These are phyloP conservation scores for Pontederia crassipes DNA, from an alignment of 176 grass and related monocot genomes.

Conservation along the genomic window DNA sequence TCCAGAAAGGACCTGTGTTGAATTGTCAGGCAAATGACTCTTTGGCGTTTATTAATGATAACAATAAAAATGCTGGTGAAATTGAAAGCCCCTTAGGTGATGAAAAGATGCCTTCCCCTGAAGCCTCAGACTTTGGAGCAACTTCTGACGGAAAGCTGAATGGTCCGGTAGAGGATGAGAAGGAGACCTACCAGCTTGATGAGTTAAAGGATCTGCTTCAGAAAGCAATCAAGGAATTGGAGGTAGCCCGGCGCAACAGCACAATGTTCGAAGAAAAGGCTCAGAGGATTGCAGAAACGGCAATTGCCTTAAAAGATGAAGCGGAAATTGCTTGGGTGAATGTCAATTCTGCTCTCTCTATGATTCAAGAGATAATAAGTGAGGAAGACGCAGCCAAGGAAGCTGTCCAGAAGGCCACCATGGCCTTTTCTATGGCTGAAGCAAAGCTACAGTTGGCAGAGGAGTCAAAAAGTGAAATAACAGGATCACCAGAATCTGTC, in stretches of 20 bases:
- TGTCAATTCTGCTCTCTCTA: conserved; percentile 35
- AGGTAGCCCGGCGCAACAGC: conserved; percentile 64
- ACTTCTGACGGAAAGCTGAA: background rate
- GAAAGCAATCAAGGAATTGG: conserved; percentile 46
- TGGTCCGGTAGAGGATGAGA: conserved; percentile 30
- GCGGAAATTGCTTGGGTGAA: conserved; percentile 43
- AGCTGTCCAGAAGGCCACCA: conserved; percentile 53
- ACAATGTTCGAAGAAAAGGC: conserved; percentile 90
- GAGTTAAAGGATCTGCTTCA: conserved; percentile 46
- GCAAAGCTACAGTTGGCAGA: conserved; percentile 57
- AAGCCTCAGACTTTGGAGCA: background rate
- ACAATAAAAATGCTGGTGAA: conserved; percentile 16
- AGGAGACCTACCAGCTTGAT: conserved; percentile 23
- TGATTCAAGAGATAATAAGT: conserved; percentile 60
- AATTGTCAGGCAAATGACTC: conserved; percentile 65
- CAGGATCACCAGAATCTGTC: conserved; percentile 28
- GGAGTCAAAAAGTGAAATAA: conserved; percentile 30
- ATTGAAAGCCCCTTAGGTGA: conserved; percentile 3
- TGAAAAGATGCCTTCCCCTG: conserved; percentile 5
- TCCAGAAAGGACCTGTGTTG: conserved; percentile 5
- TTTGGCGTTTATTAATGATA: conserved; percentile 39
- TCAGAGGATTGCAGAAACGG: conserved; percentile 64
- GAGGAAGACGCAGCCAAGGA: conserved; percentile 71
- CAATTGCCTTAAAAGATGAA: conserved; percentile 75
- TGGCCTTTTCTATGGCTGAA: conserved; percentile 81